A percentile compares a stretch with the other conserved stretches of the same genome.
Evolutionary conservation across 495 filamentous ascomycete species (phyloP).

Genomic region (Cercophora sp.): DNA sequence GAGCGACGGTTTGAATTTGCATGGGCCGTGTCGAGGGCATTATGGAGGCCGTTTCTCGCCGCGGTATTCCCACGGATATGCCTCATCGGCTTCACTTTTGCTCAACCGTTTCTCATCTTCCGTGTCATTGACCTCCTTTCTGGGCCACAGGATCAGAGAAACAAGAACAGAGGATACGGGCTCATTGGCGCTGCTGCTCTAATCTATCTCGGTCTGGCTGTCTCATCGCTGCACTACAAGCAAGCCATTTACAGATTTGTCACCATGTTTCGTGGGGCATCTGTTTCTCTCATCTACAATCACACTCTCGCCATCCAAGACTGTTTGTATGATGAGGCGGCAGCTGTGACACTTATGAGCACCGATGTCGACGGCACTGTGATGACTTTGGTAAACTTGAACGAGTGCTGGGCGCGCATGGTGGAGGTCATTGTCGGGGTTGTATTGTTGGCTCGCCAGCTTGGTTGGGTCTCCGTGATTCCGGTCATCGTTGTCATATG

Average conservation of each 20-base stretch:
- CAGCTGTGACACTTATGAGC: constrained; percentile 58
- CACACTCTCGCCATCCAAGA: constrained; percentile 43
- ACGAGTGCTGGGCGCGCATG: constrained; percentile 40
- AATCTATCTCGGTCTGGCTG: neutral
- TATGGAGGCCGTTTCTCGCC: constrained; percentile 1
- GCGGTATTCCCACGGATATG: constrained; percentile 17
- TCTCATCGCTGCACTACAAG: neutral
- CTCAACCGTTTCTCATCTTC: constrained; percentile 22
- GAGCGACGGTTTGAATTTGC: constrained; percentile 9
- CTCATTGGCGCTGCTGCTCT: neutral
- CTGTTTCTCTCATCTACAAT: constrained; percentile 52
- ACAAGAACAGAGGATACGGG: neutral
- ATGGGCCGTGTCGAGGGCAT: constrained; percentile 2
- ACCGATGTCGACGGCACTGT: constrained; percentile 27
- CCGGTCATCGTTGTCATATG: constrained; percentile 47
- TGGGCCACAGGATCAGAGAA: constrained; percentile 2
- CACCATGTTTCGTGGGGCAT: constrained; percentile 15
- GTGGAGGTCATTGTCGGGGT: constrained; percentile 52
- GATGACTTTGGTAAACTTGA: constrained; percentile 2
- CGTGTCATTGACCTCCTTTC: neutral
- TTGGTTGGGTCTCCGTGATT: constrained; percentile 42
- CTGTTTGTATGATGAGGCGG: constrained; percentile 40
- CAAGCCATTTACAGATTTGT: neutral
- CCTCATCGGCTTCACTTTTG: constrained; percentile 18
- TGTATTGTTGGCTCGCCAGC: constrained; percentile 48